Evolutionary conservation across 202 grass and related monocot genomes (phyloP).

Genomic region (Miscanthus sacchariflorus): DNA sequence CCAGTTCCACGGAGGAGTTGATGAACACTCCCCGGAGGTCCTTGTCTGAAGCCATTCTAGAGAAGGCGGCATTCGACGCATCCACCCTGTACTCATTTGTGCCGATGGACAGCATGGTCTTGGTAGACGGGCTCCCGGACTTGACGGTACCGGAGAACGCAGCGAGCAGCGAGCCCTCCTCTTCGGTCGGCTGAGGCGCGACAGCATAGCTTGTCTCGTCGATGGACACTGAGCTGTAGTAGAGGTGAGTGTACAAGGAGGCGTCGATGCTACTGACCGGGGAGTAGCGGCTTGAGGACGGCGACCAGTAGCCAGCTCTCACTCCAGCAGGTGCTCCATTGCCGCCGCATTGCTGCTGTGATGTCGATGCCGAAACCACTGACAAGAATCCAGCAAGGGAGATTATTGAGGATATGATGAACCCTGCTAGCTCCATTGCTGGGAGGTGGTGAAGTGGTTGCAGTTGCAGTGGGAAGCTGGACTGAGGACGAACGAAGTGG

Average conservation of each 20-base stretch:
- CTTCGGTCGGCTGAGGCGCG: constrained; percentile 17
- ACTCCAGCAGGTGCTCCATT: constrained; percentile 30
- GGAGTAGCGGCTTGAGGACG: constrained; percentile 52
- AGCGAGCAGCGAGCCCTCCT: constrained; percentile 32
- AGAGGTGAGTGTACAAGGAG: constrained; percentile 78
- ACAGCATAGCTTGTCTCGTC: constrained; percentile 43
- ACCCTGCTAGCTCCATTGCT: constrained; percentile 25
- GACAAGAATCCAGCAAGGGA: constrained; percentile 35
- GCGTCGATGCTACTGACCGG: constrained; percentile 61
- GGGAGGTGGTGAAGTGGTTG: constrained; percentile 13
- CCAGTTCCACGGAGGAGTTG: constrained; percentile 54
- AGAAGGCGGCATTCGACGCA: constrained; percentile 58
- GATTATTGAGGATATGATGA: constrained; percentile 40
- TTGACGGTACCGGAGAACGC: constrained; percentile 63
- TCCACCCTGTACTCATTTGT: constrained; percentile 40
- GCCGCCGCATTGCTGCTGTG: constrained; percentile 21
- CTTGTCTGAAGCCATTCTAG: constrained; percentile 56
- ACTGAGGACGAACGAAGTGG: constrained; percentile 27
- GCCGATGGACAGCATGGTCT: constrained; percentile 57
- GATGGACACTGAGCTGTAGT: constrained; percentile 70
- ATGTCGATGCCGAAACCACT: constrained; percentile 13
- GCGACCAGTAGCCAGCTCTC: constrained; percentile 74
- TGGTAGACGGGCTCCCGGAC: constrained; percentile 51
- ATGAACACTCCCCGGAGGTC: constrained; percentile 57
- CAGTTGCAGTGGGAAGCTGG: constrained; percentile 13